Evolutionary conservation across 768 basidiomycete species (phyloP).

Genomic region (Chalciporus pseudorubinellus): DNA sequence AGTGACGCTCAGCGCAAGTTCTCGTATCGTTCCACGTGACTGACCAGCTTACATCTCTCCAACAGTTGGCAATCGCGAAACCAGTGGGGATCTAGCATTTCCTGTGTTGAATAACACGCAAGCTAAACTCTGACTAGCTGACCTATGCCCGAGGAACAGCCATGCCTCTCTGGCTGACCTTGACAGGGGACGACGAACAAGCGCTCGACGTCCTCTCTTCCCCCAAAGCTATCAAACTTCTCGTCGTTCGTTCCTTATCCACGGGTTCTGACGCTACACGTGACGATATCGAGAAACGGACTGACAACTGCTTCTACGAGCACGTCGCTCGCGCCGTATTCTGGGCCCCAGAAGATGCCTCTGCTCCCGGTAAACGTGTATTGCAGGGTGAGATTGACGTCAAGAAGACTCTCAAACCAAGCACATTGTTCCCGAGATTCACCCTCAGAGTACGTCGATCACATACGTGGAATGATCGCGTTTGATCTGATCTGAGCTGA

Average conservation of each 20-base stretch:
- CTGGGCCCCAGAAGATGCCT: slow-evolving; percentile 37
- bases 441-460: slow-evolving; percentile 42
- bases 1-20: slow-evolving; percentile 34
- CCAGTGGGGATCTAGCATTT: slow-evolving; percentile 35
- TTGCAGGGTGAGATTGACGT: slow-evolving; percentile 54
- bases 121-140: slow-evolving; percentile 33
- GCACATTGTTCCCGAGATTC: slow-evolving; percentile 44
- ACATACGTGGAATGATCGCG: neutral
- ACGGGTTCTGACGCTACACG: slow-evolving; percentile 48
- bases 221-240: slow-evolving; percentile 39
- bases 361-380: slow-evolving; percentile 32
- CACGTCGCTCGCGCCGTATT: slow-evolving; percentile 45
- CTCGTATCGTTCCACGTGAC: neutral
- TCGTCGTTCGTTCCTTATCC: slow-evolving; percentile 45
- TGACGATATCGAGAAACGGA: slow-evolving; percentile 36
- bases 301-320: slow-evolving; percentile 47
- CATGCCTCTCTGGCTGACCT: slow-evolving; percentile 48
- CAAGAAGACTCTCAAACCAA: slow-evolving; percentile 42
- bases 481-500: slow-evolving; percentile 1
- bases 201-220: slow-evolving; percentile 49
- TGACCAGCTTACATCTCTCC: neutral
- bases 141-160: slow-evolving; percentile 50
- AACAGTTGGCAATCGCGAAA: slow-evolving; percentile 47
- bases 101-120: neutral
- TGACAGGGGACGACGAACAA: slow-evolving; percentile 43